phyloP scores from a whole-genome alignment of 345 rosid species.

The Diplotaxis tenuifolia region DNA sequence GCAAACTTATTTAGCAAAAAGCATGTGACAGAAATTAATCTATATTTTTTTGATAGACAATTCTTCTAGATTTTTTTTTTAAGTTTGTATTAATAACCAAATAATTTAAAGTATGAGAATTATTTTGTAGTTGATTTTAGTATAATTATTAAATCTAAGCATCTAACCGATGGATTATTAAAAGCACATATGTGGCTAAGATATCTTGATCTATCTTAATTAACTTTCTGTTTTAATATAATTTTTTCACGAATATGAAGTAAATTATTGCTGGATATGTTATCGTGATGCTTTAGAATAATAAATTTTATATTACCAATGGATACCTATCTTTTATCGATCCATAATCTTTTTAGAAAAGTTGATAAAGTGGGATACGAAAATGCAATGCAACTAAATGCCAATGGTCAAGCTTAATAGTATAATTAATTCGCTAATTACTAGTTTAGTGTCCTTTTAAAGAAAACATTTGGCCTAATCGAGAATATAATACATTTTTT shows the following conservation, averaged over 20 bases:
- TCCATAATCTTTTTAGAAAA: slow-evolving; percentile 2
- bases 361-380: slow-evolving; percentile 5
- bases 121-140: background rate
- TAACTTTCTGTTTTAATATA: background rate
- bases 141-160: background rate
- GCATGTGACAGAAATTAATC: background rate
- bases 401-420: slow-evolving; percentile 11
- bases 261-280: slow-evolving; percentile 21
- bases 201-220: background rate
- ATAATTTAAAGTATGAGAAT: background rate
- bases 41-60: background rate
- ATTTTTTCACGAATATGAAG: background rate
- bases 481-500: background rate
- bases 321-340: background rate
- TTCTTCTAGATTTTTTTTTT: background rate
- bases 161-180: background rate
- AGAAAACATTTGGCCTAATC: slow-evolving; percentile 11
- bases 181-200: background rate
- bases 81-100: background rate
- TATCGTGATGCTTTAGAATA: slow-evolving; percentile 14
- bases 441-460: background rate
- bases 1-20: background rate
- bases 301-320: background rate
- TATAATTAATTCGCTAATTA: slow-evolving; percentile 8
- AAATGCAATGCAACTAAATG: slow-evolving; percentile 5